phyloP scores from a whole-genome alignment of 495 filamentous ascomycete genomes.

The Cladorrhinum samala region DNA sequence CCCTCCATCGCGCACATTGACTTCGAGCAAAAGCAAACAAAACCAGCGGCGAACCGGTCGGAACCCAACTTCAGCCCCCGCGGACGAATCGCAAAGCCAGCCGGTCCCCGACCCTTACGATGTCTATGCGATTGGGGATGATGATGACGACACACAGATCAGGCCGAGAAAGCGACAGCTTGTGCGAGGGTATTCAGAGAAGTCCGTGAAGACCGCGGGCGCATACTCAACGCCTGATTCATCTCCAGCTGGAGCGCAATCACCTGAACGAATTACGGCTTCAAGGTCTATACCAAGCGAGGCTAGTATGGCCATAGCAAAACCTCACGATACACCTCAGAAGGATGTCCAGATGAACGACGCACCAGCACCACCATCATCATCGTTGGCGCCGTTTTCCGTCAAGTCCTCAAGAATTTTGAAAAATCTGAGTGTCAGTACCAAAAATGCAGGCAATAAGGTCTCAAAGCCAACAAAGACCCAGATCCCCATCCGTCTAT shows the following conservation, averaged over 20 bases:
- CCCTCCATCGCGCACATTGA: constrained; percentile 4
- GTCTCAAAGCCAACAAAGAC: constrained; percentile 15
- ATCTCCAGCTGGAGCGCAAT: constrained; percentile 15
- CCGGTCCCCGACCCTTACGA: constrained; percentile 17
- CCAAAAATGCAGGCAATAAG: constrained; percentile 5
- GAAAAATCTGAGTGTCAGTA: constrained; percentile 20
- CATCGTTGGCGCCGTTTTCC: constrained; percentile 20
- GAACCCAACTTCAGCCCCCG: constrained; percentile 1
- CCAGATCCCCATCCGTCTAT: constrained; percentile 36
- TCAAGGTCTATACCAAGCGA: constrained; percentile 9
- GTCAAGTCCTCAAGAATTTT: constrained; percentile 22
- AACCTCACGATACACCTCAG: constrained; percentile 17
- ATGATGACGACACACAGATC: constrained; percentile 11
- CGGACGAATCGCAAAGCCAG: constrained; percentile 22
- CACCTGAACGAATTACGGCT: constrained; percentile 1
- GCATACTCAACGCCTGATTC: constrained; percentile 27
- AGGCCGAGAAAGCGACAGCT: constrained; percentile 25
- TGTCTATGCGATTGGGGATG: constrained; percentile 6
- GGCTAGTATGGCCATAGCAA: not conserved
- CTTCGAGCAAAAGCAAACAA: constrained; percentile 7
- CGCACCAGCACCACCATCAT: constrained; percentile 1
- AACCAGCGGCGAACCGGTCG: constrained; percentile 5
- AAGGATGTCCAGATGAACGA: constrained; percentile 22
- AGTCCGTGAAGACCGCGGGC: constrained; percentile 9
- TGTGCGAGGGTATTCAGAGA: constrained; percentile 19